Evolutionary conservation across 345 rosid genomes (phyloP), one percentile per base, ranked within the genome.

Genomic region (Populus pruinosa): DNA sequence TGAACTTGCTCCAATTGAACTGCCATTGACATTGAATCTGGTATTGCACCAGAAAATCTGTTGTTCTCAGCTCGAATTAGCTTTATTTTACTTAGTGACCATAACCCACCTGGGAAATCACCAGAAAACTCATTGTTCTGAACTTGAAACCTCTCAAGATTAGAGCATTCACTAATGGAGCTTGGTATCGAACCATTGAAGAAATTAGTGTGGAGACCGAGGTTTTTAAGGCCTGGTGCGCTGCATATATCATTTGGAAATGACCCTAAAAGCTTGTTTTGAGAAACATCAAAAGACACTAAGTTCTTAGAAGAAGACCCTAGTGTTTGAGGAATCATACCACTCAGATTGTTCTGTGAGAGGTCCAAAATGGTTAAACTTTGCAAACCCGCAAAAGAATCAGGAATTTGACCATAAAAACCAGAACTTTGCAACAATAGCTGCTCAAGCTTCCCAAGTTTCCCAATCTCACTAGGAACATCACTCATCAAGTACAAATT

Each of bases 61-160:
- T 94, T 94, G 90, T 93, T 91, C 83, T 89, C 93, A 25, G 92
- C 94, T 86, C 97, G 81, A 23, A 94, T 75, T 74, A 93, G 89
- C 92, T 89, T 94, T 43, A 94, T 84, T 84, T 79, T 90, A 33
- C 91, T 86, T 50, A 87, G 73, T 11, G 93, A 88, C 98, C 97
- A 93, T 36, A 93, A 44, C n/a, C 81, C 86, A 78, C 62, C 76
- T 1, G 97, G 98, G 79, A 94, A 91, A 80, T 85, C 90, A 74
- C 93, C 97, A 81, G 94, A 89, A 75, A 94, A 90, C 20, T 80
- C 91, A 80, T 90, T 94, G 86, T 90, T 82, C 82, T 94, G 98
- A 77, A 90, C 87, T 89, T 94, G 98, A 81, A 94, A 85, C 85
- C 84, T 89, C 89, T 93, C 98, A 20, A 94, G 92, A 2, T 80